phyloP scores from a whole-genome alignment of 179 eudicot genomes.

The Drosera spatulata region DNA sequence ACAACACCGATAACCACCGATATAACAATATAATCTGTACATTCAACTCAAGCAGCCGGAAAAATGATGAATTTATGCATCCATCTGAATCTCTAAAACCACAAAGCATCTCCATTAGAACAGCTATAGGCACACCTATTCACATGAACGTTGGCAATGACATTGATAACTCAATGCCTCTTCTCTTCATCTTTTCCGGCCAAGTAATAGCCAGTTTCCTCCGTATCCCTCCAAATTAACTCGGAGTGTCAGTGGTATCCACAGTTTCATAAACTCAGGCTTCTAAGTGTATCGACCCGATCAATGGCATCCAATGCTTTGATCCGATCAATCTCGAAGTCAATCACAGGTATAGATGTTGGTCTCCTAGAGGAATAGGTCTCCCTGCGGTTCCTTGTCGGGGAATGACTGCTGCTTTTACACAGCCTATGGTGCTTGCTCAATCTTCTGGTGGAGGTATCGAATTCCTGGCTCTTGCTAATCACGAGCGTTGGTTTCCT shows the following conservation, averaged over 20 bases:
- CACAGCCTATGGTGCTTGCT: conserved; percentile 60
- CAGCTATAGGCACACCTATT: background rate
- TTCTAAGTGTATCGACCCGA: conserved; percentile 54
- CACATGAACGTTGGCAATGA: too few species aligned
- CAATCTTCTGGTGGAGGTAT: conserved; percentile 37
- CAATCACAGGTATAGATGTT: conserved; percentile 60
- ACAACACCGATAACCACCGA: too few species aligned
- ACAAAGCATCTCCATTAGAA: background rate
- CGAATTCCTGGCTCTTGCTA: conserved; percentile 94
- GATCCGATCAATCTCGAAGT: conserved; percentile 62
- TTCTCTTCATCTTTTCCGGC: background rate
- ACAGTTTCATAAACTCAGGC: background rate
- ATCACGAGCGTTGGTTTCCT: conserved; percentile 90
- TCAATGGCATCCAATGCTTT: conserved; percentile 95
- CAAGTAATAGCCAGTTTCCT: background rate
- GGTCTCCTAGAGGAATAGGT: conserved; percentile 56
- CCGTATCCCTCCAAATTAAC: background rate
- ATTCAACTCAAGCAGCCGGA: background rate
- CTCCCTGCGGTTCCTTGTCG: conserved; percentile 46
- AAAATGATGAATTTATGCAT: background rate
- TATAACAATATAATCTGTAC: background rate
- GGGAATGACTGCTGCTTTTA: conserved; percentile 86
- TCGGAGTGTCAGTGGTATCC: background rate
- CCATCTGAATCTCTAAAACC: background rate
- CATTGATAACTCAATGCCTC: background rate